Conservation (phyloP, 2,329 filamentous ascomycete species). For the Aureobasidium sp. region DNA sequence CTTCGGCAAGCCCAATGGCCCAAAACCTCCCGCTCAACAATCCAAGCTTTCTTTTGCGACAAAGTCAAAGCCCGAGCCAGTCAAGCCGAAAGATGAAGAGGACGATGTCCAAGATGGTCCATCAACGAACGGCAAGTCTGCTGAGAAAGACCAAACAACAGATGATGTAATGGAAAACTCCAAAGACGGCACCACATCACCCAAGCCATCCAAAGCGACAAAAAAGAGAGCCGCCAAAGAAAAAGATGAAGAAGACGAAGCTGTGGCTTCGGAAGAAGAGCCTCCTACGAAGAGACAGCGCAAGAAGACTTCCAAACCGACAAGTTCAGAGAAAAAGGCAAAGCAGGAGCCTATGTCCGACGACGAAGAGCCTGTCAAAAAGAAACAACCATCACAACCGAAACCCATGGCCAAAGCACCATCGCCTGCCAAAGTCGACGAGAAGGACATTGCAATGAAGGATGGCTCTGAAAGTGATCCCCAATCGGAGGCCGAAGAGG, state of each 20-base stretch:
- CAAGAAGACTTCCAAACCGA: constrained; percentile 22
- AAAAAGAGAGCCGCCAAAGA: constrained; percentile 22
- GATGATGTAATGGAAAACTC: constrained; percentile 26
- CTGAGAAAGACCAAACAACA: constrained; percentile 23
- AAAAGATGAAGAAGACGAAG: constrained; percentile 21
- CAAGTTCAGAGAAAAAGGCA: constrained; percentile 20
- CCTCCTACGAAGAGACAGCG: constrained; percentile 32
- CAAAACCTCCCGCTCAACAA: constrained; percentile 59
- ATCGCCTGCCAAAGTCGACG: constrained; percentile 17
- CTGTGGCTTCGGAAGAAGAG: constrained; percentile 23
- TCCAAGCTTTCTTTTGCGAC: constrained; percentile 68
- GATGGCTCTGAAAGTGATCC: constrained; percentile 19
- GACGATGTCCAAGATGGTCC: constrained; percentile 10
- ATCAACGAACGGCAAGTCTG: constrained; percentile 20
- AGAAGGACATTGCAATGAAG: constrained; percentile 20
- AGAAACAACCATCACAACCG: neutral
- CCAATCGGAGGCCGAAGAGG: constrained; percentile 33
- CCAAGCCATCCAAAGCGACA: constrained; percentile 25
- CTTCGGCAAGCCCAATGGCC: constrained; percentile 61
- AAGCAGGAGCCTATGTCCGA: constrained; percentile 28
- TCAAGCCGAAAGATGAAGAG: constrained; percentile 21
- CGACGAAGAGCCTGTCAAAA: constrained; percentile 22
- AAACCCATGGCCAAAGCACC: constrained; percentile 9
- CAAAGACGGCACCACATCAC: neutral
- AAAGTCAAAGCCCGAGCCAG: constrained; percentile 22